phyloP scores from a whole-genome alignment of 163 green algal genomes.

The Scenedesmus sp. region DNA sequence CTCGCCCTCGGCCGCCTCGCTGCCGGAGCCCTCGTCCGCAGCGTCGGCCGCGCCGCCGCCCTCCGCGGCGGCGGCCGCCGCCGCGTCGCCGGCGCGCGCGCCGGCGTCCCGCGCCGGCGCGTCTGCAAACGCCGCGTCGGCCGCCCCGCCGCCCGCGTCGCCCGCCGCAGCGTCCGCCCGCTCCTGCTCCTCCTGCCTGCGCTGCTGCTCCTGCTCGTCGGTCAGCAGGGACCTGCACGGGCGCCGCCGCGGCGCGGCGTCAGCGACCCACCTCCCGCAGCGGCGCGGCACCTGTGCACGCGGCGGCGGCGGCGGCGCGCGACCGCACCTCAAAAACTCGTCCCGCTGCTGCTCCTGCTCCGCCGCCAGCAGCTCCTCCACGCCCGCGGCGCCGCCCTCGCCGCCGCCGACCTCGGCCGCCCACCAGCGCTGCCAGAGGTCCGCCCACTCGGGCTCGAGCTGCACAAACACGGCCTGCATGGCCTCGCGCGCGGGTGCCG shows the following conservation, averaged over 20 bases:
- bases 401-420: conserved; percentile 36
- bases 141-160: neutral
- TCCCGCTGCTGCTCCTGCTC: conserved; percentile 35
- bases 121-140: conserved; percentile 10
- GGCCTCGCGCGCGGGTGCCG: neutral
- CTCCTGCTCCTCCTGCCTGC: conserved; percentile 32
- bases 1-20: too few species aligned
- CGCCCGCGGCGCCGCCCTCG: conserved; percentile 19
- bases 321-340: conserved; percentile 30
- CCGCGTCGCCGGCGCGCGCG: too few species aligned
- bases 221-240: conserved; percentile 2
- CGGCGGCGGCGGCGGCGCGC: neutral
- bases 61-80: too few species aligned
- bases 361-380: conserved; percentile 12
- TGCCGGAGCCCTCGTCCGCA: too few species aligned
- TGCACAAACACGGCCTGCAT: conserved; percentile 25
- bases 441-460: conserved; percentile 18
- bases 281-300: too few species aligned
- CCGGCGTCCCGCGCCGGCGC: too few species aligned
- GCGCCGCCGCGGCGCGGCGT: too few species aligned
- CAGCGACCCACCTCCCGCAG: too few species aligned
- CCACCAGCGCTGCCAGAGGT: conserved; percentile 38
- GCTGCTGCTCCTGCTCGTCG: conserved; percentile 13
- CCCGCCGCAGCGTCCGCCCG: conserved; percentile 1
- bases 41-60: too few species aligned